Percentiles rank a stretch among this genome's conserved stretches.
These are phyloP conservation scores for Camelina hispida DNA, from an alignment of 345 rosid species.

Conservation along the genomic window DNA sequence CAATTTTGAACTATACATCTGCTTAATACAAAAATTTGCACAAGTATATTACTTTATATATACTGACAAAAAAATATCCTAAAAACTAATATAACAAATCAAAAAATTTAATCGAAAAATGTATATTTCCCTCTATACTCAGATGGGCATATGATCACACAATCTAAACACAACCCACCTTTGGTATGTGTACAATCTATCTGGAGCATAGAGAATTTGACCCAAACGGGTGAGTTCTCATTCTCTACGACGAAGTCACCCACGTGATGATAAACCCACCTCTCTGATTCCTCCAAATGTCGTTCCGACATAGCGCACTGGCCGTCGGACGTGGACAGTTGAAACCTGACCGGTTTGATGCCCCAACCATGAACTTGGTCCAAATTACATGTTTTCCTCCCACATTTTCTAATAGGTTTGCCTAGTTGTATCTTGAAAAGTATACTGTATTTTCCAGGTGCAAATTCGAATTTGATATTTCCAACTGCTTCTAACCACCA, in stretches of 20 bases:
- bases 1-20: background rate
- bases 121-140: constrained; percentile 49
- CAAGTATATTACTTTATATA: background rate
- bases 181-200: constrained; percentile 97
- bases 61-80: constrained; percentile 6
- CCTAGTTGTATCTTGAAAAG: constrained; percentile 82
- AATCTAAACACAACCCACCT: constrained; percentile 91
- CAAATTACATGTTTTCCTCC: constrained; percentile 62
- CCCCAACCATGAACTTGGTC: constrained; percentile 95
- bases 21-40: background rate
- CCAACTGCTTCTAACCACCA: constrained; percentile 98
- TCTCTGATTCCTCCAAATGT: constrained; percentile 58
- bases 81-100: background rate
- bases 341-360: constrained; percentile 75
- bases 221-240: constrained; percentile 45
- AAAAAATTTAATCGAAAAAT: background rate
- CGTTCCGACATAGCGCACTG: constrained; percentile 63
- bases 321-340: constrained; percentile 75
- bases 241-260: constrained; percentile 75
- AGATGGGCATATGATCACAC: constrained; percentile 68
- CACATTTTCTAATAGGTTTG: constrained; percentile 57
- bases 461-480: constrained; percentile 69
- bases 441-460: constrained; percentile 71
- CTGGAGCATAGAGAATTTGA: constrained; percentile 87
- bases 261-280: constrained; percentile 73